phyloP scores from a whole-genome alignment of 2,329 filamentous ascomycete genomes.

The Cladophialophora carrionii region DNA sequence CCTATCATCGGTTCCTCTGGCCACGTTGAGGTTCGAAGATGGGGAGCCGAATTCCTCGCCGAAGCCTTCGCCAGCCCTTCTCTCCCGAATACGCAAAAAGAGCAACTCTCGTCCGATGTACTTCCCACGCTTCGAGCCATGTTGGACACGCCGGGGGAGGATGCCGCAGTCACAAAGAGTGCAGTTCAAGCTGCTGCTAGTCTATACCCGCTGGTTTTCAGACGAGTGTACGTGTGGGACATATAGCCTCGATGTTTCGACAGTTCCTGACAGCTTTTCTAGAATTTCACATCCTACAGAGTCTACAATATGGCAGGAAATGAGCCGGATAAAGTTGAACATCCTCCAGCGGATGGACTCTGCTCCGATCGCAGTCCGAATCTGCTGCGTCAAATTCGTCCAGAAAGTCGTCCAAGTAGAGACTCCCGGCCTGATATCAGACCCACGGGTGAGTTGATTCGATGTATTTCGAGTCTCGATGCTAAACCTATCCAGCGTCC shows the following conservation, averaged over 20 bases:
- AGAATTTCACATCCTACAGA: conserved; percentile 89
- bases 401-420: conserved; percentile 92
- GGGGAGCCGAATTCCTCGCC: conserved; percentile 93
- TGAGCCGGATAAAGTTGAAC: conserved; percentile 83
- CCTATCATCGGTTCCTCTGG: conserved; percentile 80
- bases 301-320: conserved; percentile 79
- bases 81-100: conserved; percentile 76
- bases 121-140: conserved; percentile 74
- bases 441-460: conserved; percentile 71
- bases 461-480: conserved; percentile 1
- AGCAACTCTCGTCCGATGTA: conserved; percentile 73
- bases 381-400: conserved; percentile 97
- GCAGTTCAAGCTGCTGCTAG: conserved; percentile 87
- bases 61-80: conserved; percentile 95
- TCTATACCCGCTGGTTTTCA: conserved; percentile 88
- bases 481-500: conserved; percentile 58
- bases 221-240: conserved; percentile 79
- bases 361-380: conserved; percentile 72
- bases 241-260: conserved; percentile 6
- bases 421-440: conserved; percentile 77
- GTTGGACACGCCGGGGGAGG: conserved; percentile 72
- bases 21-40: conserved; percentile 81
- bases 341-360: conserved; percentile 88
- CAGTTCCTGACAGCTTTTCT: conserved; percentile 34
- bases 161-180: conserved; percentile 79